phyloP scores from a whole-genome alignment of 768 basidiomycete species.

The Boletus rufocinnamomeus region DNA sequence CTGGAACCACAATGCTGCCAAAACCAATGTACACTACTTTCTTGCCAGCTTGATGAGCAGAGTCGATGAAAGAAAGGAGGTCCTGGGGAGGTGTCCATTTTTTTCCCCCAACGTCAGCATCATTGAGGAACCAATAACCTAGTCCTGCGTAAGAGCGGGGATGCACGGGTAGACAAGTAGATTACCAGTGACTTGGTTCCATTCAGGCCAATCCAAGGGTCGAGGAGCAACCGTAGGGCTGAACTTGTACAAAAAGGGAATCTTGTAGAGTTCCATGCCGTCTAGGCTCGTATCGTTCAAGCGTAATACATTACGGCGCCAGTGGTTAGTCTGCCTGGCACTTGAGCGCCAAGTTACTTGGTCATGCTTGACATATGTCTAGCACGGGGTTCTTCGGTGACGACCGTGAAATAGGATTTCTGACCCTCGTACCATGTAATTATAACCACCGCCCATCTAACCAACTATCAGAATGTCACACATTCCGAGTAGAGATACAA shows the following conservation, averaged over 20 bases:
- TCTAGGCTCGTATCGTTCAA: neutral
- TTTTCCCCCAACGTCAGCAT: neutral
- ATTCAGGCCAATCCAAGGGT: neutral
- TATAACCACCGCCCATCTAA: neutral
- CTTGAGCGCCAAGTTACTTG: neutral
- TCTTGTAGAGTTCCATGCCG: neutral
- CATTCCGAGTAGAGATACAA: neutral
- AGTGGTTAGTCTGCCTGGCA: neutral
- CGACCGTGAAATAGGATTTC: neutral
- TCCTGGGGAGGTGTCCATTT: neutral
- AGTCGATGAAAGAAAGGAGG: neutral
- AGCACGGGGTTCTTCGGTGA: neutral
- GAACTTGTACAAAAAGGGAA: neutral
- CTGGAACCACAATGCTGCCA: neutral
- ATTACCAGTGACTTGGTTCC: neutral
- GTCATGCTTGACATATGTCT: neutral
- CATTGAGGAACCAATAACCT: neutral
- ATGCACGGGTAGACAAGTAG: neutral
- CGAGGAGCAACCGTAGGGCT: neutral
- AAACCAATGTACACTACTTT: neutral
- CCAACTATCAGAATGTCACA: neutral
- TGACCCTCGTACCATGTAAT: neutral
- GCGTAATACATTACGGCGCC: neutral
- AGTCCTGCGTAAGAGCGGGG: neutral
- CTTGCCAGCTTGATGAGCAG: neutral